These are phyloP conservation scores for Fusarium sp. DNA, from an alignment of 2,329 filamentous ascomycete species.

Conservation along the genomic window DNA sequence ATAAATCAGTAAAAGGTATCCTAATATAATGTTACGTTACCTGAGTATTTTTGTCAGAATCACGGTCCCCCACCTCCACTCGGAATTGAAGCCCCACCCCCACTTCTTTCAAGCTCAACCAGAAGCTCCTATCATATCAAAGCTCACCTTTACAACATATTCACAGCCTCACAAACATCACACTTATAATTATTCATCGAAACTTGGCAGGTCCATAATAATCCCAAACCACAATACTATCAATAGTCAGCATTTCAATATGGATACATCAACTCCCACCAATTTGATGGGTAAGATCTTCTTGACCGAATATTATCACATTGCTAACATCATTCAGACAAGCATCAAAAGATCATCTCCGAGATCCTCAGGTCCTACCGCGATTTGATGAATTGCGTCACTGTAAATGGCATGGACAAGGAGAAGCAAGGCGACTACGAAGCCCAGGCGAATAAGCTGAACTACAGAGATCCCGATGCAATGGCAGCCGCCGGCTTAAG, in stretches of 20 bases:
- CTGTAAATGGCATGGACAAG: conserved; percentile 55
- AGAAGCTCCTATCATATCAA: neutral
- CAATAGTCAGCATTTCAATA: neutral
- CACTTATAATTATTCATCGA: neutral
- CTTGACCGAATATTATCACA: neutral
- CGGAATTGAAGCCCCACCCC: conserved; percentile 36
- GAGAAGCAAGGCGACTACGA: conserved; percentile 52
- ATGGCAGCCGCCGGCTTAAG: conserved; percentile 56
- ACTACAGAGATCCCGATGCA: conserved; percentile 53
- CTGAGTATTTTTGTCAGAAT: too few relatives aligned
- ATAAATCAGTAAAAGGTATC: too few relatives aligned
- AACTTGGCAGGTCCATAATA: neutral
- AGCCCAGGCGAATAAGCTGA: conserved; percentile 50
- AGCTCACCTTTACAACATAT: conserved; percentile 23
- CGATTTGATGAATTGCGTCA: conserved; percentile 55
- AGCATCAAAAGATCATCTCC: conserved; percentile 57
- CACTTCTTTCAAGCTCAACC: conserved; percentile 27
- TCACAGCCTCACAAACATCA: neutral
- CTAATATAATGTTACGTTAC: too few relatives aligned
- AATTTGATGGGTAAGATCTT: conserved; percentile 51
- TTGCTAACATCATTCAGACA: conserved; percentile 47
- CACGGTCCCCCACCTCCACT: conserved; percentile 19
- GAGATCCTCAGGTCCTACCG: conserved; percentile 58
- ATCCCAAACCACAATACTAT: too few relatives aligned
- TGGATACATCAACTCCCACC: conserved; percentile 49